Evolutionary conservation across 805 yeast species (phyloP).

Genomic region (Candida multigemmis): DNA sequence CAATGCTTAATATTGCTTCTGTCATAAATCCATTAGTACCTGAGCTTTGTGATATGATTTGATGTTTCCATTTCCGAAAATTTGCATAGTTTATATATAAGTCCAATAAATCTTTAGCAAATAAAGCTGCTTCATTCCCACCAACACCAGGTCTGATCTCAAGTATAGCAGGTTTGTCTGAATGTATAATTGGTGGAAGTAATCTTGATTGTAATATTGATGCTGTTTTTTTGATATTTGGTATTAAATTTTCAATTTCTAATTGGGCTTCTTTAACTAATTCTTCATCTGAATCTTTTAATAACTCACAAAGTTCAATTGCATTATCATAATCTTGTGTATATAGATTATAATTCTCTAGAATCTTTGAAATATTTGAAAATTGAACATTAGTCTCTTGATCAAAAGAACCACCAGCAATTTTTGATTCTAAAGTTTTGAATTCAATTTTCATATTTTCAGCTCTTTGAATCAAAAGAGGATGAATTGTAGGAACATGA

Average conservation of each 20-base stretch:
- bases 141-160: slow-evolving; percentile 96
- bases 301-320: slow-evolving; percentile 15
- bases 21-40: slow-evolving; percentile 63
- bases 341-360: slow-evolving; percentile 23
- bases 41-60: slow-evolving; percentile 46
- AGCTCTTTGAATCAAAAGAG: slow-evolving; percentile 29
- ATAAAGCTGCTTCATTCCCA: slow-evolving; percentile 86
- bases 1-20: slow-evolving; percentile 62
- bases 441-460: slow-evolving; percentile 20
- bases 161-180: slow-evolving; percentile 67
- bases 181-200: slow-evolving; percentile 69
- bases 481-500: slow-evolving; percentile 22
- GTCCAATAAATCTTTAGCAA: slow-evolving; percentile 66
- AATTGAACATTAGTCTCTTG: slow-evolving; percentile 23
- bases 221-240: slow-evolving; percentile 34
- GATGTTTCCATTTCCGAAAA: slow-evolving; percentile 56
- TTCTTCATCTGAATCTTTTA: slow-evolving; percentile 29
- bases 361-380: slow-evolving; percentile 19
- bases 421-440: slow-evolving; percentile 14
- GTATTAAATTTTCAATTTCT: slow-evolving; percentile 45
- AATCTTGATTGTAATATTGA: slow-evolving; percentile 45
- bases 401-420: slow-evolving; percentile 21
- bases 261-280: slow-evolving; percentile 46
- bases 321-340: slow-evolving; percentile 12
- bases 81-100: slow-evolving; percentile 77